phyloP scores from a whole-genome alignment of 176 grass and related monocot genomes.

The Zoysia japonica region DNA sequence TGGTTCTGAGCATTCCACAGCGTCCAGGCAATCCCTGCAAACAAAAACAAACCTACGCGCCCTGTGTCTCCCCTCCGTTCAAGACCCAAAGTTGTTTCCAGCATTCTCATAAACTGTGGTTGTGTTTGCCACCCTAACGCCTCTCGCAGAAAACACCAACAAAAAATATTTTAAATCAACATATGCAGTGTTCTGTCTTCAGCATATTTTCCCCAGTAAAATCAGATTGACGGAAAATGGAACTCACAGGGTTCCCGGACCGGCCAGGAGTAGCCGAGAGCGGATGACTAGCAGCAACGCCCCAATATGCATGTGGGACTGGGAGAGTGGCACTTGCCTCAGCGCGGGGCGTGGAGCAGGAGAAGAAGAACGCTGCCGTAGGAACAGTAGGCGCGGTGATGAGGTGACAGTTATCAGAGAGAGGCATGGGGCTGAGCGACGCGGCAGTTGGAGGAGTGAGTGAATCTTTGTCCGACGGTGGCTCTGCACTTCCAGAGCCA shows the following conservation, averaged over 20 bases:
- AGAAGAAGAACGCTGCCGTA: not conserved
- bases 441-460: conserved; percentile 62
- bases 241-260: not conserved
- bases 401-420: conserved; percentile 40
- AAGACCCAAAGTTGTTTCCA: too few species aligned
- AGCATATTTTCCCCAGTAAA: too few species aligned
- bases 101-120: too few species aligned
- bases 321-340: not conserved
- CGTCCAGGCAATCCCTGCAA: too few species aligned
- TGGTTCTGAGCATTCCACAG: too few species aligned
- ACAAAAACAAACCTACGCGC: too few species aligned
- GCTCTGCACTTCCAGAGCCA: conserved; percentile 24
- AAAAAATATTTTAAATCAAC: too few species aligned
- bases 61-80: too few species aligned
- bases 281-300: not conserved
- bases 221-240: too few species aligned
- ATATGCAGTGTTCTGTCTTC: too few species aligned
- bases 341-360: not conserved
- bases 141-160: too few species aligned
- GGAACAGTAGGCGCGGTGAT: not conserved
- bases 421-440: conserved; percentile 25
- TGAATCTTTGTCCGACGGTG: conserved; percentile 89
- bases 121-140: too few species aligned
- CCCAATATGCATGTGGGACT: not conserved
- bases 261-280: conserved; percentile 3